These are phyloP conservation scores for Uronychia binucleata DNA, from an alignment of 73 alveolate species.

Conservation along the genomic window DNA sequence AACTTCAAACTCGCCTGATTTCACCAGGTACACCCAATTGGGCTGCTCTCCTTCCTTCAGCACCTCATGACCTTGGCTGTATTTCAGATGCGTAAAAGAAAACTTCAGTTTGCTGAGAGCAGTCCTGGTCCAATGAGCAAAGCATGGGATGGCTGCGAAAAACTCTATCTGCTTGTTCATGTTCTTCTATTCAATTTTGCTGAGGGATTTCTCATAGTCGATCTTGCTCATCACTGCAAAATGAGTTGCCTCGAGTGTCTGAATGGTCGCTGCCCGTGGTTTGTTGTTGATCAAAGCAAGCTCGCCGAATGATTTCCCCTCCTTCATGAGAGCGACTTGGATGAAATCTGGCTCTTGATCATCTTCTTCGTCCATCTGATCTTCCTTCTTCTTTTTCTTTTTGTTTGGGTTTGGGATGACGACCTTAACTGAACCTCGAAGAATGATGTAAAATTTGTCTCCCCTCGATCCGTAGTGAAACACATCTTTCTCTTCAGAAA, in stretches of 20 bases:
- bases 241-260: constrained; percentile 45
- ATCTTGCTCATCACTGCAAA: constrained; percentile 53
- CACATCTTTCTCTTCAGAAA: constrained; percentile 18
- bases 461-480: constrained; percentile 44
- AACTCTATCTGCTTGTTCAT: constrained; percentile 28
- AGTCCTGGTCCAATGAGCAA: constrained; percentile 47
- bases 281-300: constrained; percentile 73
- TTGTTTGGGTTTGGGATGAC: constrained; percentile 51
- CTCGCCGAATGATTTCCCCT: constrained; percentile 81
- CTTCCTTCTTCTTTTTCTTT: neutral
- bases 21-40: constrained; percentile 31
- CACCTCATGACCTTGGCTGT: constrained; percentile 12
- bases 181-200: constrained; percentile 27
- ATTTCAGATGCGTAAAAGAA: constrained; percentile 1
- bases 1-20: constrained; percentile 54
- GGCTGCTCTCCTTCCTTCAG: constrained; percentile 28
- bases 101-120: constrained; percentile 29
- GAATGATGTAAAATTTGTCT: constrained; percentile 49
- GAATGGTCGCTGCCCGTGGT: constrained; percentile 76
- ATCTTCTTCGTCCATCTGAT: neutral
- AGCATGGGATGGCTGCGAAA: constrained; percentile 29
- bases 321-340: constrained; percentile 19
- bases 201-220: constrained; percentile 49
- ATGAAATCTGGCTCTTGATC: neutral
- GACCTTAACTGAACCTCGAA: constrained; percentile 52